Evolutionary conservation across 257 asterid genomes (phyloP), one percentile per base, ranked within the genome.

Genomic region (Solanum chilense): DNA sequence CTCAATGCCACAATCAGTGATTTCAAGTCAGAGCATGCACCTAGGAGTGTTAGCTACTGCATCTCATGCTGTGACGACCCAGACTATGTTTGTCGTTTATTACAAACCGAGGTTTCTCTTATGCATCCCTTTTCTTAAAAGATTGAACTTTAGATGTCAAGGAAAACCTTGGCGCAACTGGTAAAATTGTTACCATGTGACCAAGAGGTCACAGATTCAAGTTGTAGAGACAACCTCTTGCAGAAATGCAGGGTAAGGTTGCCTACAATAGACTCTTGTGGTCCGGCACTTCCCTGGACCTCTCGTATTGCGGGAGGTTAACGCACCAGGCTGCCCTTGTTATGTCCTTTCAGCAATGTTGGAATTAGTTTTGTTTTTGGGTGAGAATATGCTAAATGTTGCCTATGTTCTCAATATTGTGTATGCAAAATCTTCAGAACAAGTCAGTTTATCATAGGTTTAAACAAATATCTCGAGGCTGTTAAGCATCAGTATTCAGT

Each of bases 21-120:
- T 95, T 82, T 95, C 98, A 81, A 95, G 98, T 84, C 98, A 93
- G 60, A 94, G 95, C 92, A 94, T 95, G 96, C 98, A 95, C 82
- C 88, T 95, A 74, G 98, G 98, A 89, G 95, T 95, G 69, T 97
- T 95, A 86, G 98, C 98, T 66, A 94, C 98, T 52, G 98, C 98
- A 45, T 94, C 96, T 75, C 98, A 95, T 85, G 98, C 98, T 18
- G 89, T 94, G 56, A 39, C 87, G 31, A 92, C 96, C 35, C 93
- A 87, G 82, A 92, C 98, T n/a, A 14, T 88, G 71, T 94, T 95
- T 87, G 94, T 94, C 86, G 98, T 95, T 87, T 94, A 90, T 84
- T 95, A 95, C 94, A 95, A 95, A 86, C 98, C 98, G 71, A 95
- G 98, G 98, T 95, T 60, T 78, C 39, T 78, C 64, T 25, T 29